Conservation (phyloP, 2,329 filamentous ascomycete species). For the Alternaria novae-zelandiae region DNA sequence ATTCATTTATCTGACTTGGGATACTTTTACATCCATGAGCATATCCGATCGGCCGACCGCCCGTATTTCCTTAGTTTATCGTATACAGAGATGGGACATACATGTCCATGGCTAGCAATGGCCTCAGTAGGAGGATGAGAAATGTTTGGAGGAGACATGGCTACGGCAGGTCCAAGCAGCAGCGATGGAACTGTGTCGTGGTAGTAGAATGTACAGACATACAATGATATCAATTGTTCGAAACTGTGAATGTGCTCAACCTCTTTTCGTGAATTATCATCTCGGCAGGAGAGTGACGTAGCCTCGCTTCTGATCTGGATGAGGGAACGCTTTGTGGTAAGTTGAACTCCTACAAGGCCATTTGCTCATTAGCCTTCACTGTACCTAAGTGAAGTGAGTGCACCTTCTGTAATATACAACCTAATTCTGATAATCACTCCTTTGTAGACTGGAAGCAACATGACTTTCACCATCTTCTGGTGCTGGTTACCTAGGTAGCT, state of each 20-base stretch:
- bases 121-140: conserved; percentile 11
- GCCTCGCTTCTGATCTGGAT: not conserved
- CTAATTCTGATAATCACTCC: not conserved
- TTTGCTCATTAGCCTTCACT: not conserved
- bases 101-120: conserved; percentile 16
- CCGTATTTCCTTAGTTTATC: conserved; percentile 15
- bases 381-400: not conserved
- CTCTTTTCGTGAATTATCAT: too few relatives aligned
- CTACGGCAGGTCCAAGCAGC: conserved; percentile 29
- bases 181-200: conserved; percentile 7
- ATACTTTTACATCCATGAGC: conserved; percentile 9
- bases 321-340: not conserved
- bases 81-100: conserved; percentile 10
- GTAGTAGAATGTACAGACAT: conserved; percentile 24
- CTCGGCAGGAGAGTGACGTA: not conserved
- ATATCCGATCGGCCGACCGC: conserved; percentile 11
- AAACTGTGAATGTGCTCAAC: not conserved
- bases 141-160: conserved; percentile 13
- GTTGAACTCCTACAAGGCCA: not conserved
- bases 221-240: conserved; percentile 18
- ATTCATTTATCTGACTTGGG: conserved; percentile 3
- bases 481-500: not conserved
- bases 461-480: not conserved
- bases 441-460: not conserved
- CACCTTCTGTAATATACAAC: not conserved